A percentile compares a stretch with the other conserved stretches of the same genome.
Evolutionary conservation across 2,329 filamentous ascomycete species (phyloP).

Genomic region (Ophiostoma montium): DNA sequence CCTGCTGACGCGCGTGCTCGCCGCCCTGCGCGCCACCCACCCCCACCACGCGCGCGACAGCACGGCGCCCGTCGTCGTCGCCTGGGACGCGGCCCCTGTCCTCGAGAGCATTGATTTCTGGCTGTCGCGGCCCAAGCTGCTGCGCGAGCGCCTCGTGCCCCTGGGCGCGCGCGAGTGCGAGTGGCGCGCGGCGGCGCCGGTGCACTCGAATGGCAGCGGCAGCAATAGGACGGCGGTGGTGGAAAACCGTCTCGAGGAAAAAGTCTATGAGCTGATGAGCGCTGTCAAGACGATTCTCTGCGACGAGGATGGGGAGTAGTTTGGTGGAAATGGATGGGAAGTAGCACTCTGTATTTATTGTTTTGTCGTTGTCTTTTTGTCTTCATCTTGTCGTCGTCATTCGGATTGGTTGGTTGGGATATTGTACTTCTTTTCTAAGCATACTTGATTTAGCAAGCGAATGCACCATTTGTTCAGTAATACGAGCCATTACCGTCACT

Average conservation of each 20-base stretch:
- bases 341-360: background rate
- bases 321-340: too few relatives aligned
- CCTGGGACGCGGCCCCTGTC: conserved; percentile 59
- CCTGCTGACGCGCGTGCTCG: conserved; percentile 54
- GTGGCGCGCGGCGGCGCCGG: conserved; percentile 33
- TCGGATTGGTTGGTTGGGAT: too few relatives aligned
- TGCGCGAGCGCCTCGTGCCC: conserved; percentile 61
- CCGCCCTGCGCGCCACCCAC: conserved; percentile 48
- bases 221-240: too few relatives aligned
- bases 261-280: conserved; percentile 55
- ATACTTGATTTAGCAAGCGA: too few relatives aligned
- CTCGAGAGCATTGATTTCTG: conserved; percentile 77
- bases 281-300: conserved; percentile 41
- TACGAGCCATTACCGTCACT: too few relatives aligned
- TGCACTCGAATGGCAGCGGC: conserved; percentile 17
- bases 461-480: too few relatives aligned
- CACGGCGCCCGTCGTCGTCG: conserved; percentile 50
- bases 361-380: background rate
- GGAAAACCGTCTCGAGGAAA: conserved; percentile 60
- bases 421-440: too few relatives aligned
- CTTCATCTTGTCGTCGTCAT: background rate
- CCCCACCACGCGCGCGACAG: conserved; percentile 61
- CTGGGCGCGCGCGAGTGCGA: conserved; percentile 58
- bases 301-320: conserved; percentile 24
- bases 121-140: conserved; percentile 51